Conservation (phyloP, 2,329 filamentous ascomycete species). For the Fusarium torreyae region DNA sequence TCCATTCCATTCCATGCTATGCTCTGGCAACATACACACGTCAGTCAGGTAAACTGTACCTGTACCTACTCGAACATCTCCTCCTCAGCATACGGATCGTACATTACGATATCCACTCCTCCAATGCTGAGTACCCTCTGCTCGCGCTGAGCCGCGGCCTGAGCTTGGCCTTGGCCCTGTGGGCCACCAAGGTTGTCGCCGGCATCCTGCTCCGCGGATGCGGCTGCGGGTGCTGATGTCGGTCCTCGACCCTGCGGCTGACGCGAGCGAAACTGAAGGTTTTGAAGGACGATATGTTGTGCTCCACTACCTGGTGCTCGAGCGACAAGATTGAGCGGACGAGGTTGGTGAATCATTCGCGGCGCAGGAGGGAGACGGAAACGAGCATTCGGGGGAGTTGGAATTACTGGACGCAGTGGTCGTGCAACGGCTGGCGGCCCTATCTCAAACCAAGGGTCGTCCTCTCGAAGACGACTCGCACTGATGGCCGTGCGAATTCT, state of each 20-base stretch:
- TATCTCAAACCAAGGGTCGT: slow-evolving; percentile 8
- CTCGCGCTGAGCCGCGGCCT: neutral
- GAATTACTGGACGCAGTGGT: no score
- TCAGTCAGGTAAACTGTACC: neutral
- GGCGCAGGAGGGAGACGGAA: neutral
- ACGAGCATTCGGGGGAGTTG: neutral
- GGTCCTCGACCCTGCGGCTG: no score
- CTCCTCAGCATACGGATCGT: no score
- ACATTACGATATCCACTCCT: neutral
- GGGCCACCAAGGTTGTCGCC: no score
- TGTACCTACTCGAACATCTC: no score
- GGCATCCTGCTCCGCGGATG: neutral
- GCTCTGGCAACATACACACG: neutral
- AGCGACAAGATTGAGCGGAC: no score
- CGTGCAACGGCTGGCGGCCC: neutral
- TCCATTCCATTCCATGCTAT: neutral
- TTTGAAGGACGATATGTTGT: no score
- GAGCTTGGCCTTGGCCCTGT: neutral
- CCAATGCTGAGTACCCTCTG: neutral
- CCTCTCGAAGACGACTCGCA: no score
- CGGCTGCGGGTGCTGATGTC: neutral
- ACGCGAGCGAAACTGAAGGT: no score
- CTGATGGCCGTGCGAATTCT: neutral
- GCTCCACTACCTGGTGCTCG: no score
- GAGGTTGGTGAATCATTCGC: no score